phyloP scores from a whole-genome alignment of 2,329 filamentous ascomycete species.

The Pseudocercospora pini-densiflorae region DNA sequence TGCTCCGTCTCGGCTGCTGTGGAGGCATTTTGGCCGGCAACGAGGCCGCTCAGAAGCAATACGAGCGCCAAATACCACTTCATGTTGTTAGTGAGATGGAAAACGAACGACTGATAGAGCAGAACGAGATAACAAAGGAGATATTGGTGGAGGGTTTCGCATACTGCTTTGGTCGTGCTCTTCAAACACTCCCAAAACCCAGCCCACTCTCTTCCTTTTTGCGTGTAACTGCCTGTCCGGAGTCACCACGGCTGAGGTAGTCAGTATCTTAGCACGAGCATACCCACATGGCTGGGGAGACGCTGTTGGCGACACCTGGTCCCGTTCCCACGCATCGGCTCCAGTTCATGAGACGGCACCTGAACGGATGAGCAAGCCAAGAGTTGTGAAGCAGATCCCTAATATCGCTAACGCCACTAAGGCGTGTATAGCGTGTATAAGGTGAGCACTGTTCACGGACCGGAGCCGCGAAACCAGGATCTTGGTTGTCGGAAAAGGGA shows the following conservation, averaged over 20 bases:
- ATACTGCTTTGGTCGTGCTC: background rate
- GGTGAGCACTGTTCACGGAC: slow-evolving; percentile 7
- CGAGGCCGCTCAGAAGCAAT: slow-evolving; percentile 1
- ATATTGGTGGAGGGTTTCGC: background rate
- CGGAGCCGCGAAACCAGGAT: slow-evolving; percentile 2
- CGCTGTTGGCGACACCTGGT: background rate
- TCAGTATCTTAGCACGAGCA: background rate
- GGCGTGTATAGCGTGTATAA: slow-evolving; percentile 6
- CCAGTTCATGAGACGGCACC: background rate
- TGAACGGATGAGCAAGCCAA: background rate
- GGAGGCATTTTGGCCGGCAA: slow-evolving; percentile 12
- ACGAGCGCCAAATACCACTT: slow-evolving; percentile 7
- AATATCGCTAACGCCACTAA: background rate
- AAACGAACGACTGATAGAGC: background rate
- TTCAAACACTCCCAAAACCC: background rate
- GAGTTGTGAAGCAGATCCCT: background rate
- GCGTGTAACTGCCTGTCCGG: background rate
- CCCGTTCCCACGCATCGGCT: background rate
- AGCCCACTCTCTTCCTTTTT: background rate
- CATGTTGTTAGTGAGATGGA: background rate
- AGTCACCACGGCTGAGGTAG: background rate
- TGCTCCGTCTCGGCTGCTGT: background rate
- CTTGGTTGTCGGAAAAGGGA: slow-evolving; percentile 1
- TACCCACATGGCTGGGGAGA: background rate
- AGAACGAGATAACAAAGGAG: background rate